These are phyloP conservation scores for Rosa rugosa DNA, from an alignment of 306 rosid genomes.

Conservation along the genomic window DNA sequence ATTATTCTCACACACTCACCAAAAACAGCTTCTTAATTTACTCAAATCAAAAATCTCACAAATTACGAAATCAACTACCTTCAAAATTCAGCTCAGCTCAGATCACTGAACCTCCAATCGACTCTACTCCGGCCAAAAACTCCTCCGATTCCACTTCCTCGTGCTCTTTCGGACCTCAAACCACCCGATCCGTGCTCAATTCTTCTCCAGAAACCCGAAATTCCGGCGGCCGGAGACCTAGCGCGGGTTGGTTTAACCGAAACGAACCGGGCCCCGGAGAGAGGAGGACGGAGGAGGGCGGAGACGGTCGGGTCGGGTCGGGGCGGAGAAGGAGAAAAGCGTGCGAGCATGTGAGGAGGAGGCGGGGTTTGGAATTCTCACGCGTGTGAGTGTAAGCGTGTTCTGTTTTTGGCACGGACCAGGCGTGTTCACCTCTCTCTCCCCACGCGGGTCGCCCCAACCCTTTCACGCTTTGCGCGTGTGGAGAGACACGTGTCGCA, in stretches of 20 bases:
- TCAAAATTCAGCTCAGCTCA: neutral
- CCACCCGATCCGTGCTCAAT: constrained; percentile 30
- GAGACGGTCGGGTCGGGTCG: constrained; percentile 40
- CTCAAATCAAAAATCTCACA: neutral
- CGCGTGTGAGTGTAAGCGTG: constrained; percentile 57
- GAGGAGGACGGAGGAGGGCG: constrained; percentile 2
- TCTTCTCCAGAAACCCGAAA: constrained; percentile 12
- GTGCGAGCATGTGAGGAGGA: constrained; percentile 63
- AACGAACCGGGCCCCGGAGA: neutral
- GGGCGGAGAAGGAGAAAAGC: constrained; percentile 26
- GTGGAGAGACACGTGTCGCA: constrained; percentile 11
- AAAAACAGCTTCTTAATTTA: neutral
- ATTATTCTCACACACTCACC: neutral
- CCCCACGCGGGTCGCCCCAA: neutral
- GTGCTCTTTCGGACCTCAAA: constrained; percentile 6
- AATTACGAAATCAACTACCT: neutral
- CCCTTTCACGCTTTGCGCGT: neutral
- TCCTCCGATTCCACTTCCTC: constrained; percentile 15
- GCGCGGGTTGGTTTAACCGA: constrained; percentile 11
- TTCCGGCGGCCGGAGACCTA: constrained; percentile 47
- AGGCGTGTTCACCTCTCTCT: constrained; percentile 28
- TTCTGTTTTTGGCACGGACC: constrained; percentile 59
- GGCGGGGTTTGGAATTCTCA: constrained; percentile 29
- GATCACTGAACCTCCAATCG: neutral
- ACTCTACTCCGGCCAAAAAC: neutral